Evolutionary conservation across 192 early-diverging fungal genomes (phyloP).

Genomic region (Chytriomyces sp.): DNA sequence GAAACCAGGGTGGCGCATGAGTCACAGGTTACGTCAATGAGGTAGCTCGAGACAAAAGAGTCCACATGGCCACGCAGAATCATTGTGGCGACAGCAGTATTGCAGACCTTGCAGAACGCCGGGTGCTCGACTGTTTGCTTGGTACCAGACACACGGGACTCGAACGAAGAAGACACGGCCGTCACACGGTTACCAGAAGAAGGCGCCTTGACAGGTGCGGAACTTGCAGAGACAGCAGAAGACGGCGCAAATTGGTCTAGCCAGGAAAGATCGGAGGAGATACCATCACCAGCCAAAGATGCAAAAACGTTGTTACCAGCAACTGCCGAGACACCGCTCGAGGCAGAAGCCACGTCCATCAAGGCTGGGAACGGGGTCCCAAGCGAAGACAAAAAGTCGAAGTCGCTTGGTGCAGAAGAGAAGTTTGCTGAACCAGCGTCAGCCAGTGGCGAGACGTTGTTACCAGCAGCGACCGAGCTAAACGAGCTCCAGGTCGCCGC

Average conservation of each 20-base stretch:
- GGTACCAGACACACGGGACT: constrained; percentile 4
- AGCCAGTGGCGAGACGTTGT: constrained; percentile 6
- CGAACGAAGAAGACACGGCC: constrained; percentile 28
- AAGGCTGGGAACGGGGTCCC: constrained; percentile 16
- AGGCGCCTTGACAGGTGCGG: background rate
- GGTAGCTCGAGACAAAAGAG: constrained; percentile 16
- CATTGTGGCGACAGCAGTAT: constrained; percentile 29
- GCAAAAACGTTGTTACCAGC: constrained; percentile 30
- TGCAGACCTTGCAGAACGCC: constrained; percentile 18
- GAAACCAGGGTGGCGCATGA: background rate
- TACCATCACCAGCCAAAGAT: background rate
- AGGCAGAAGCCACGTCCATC: constrained; percentile 24
- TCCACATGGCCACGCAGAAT: constrained; percentile 26
- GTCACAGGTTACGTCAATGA: constrained; percentile 26
- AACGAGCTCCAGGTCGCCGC: background rate
- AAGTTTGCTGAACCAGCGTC: background rate
- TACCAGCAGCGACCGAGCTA: background rate
- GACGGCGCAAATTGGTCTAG: background rate
- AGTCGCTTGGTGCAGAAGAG: background rate
- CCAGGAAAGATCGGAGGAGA: background rate
- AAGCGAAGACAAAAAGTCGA: constrained; percentile 10
- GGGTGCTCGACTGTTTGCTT: constrained; percentile 30
- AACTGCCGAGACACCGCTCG: constrained; percentile 14
- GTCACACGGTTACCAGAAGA: constrained; percentile 11
- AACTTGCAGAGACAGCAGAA: background rate